Evolutionary conservation across 768 basidiomycete species (phyloP), one percentile per base, ranked within the genome.

Genomic region (Amanita subjunquillea): DNA sequence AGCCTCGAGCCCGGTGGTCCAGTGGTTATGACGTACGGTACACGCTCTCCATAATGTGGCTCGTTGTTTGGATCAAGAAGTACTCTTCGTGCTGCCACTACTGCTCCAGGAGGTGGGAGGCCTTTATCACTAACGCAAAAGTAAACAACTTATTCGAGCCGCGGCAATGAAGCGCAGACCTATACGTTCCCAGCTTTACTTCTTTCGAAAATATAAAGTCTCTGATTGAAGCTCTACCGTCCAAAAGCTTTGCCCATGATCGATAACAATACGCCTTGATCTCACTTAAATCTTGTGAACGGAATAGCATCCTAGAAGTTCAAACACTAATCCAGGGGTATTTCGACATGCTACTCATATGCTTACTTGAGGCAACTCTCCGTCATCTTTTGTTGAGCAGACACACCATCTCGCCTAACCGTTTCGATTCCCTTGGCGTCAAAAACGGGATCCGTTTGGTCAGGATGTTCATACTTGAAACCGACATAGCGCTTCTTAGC

Each of bases 401-500:
- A 78, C 29, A 96, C 82, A 8, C 92, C 92, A 61, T 99, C 96
- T 54, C 96, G 74, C 4, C 96, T 78, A 29, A 98, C 88, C 1
- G 93, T 97, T 68, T 99, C 96, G 50, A 99, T 97, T 0, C 96
- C 96, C 63, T 99, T 98, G 5, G 93, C 96, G 59, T 99, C 95
- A 59, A 98, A 96, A 0, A 68, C 72, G 2, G 93, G 90, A 43
- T 85, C 82, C 0, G 54, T 64, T 10, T 96, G 90, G 57, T 92
- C 87, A 0, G 85, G 77, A 50, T 70, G 76, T 66, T 99, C 96
- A 57, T 86, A 97, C 63, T 93, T 95, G 73, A 90, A 96, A 1
- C 96, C 96, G 20, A 98, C 95, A 59, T 99, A 99, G 59, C 95
- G 82, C 65, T 99, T 99, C 75, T 99, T 99, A 2, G 95, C 91